Evolutionary conservation across 345 rosid species (phyloP).

Genomic region (Ceriops zippeliana): DNA sequence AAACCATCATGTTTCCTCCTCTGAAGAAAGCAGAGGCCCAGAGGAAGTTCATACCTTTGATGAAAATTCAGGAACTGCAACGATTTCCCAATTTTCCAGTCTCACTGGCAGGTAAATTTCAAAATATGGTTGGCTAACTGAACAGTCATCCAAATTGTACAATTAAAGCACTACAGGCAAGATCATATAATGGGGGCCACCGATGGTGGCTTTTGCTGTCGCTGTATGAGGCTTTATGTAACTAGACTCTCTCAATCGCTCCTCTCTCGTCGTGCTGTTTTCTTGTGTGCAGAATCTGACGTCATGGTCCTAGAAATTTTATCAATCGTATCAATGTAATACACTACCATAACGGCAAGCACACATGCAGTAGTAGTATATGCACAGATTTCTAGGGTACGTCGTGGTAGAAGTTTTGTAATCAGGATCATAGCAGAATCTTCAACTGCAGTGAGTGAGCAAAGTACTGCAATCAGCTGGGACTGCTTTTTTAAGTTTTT

Average conservation of each 20-base stretch:
- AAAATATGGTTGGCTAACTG: background rate
- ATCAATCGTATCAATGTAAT: background rate
- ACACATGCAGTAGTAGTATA: slow-evolving; percentile 14
- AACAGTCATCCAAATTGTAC: too few species aligned
- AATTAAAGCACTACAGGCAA: too few species aligned
- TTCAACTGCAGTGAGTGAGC: too few species aligned
- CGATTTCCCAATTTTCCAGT: background rate
- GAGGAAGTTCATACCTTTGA: too few species aligned
- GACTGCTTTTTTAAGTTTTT: too few species aligned
- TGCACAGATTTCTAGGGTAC: background rate
- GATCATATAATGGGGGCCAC: background rate
- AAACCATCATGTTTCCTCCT: background rate
- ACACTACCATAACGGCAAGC: background rate
- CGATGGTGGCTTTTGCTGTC: background rate
- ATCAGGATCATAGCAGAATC: too few species aligned
- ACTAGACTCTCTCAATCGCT: too few species aligned
- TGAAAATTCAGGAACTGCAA: background rate
- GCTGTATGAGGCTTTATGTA: too few species aligned
- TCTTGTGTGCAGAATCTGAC: background rate
- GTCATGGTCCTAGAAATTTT: slow-evolving; percentile 10
- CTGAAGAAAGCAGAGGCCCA: background rate
- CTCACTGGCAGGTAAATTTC: background rate
- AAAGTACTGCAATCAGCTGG: too few species aligned
- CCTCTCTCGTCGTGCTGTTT: background rate
- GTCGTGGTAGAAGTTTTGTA: too few species aligned